phyloP scores from a whole-genome alignment of 2,329 filamentous ascomycete species.

The Aspergillus vadensis region DNA sequence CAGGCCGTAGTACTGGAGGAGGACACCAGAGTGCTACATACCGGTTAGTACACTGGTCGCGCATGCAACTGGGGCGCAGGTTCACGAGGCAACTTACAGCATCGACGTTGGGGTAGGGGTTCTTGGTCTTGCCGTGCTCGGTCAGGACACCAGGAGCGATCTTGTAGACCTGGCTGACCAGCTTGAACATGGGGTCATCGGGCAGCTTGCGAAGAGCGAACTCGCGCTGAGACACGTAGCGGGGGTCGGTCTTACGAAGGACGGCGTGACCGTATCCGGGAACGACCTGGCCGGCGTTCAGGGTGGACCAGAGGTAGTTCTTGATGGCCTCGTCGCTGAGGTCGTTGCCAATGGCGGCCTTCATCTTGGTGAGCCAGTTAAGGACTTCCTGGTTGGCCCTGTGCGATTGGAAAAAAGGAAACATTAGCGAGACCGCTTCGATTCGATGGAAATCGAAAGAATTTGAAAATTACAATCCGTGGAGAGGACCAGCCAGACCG shows the following conservation, averaged over 20 bases:
- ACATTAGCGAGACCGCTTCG: conserved; percentile 21
- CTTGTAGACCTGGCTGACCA: conserved; percentile 99
- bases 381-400: conserved; percentile 98
- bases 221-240: conserved; percentile 96
- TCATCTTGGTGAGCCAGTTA: conserved; percentile 99
- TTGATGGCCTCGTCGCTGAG: conserved; percentile 95
- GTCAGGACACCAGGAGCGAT: conserved; percentile 96
- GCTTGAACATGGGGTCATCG: conserved; percentile 99
- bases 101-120: conserved; percentile 98
- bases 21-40: conserved; percentile 83
- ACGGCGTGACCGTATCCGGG: conserved; percentile 98
- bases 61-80: not conserved
- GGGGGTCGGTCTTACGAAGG: conserved; percentile 98
- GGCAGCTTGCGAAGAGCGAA: conserved; percentile 93
- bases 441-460: no score
- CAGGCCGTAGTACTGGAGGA: conserved; percentile 98
- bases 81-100: conserved; percentile 54
- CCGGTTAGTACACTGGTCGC: conserved; percentile 17
- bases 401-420: conserved; percentile 1
- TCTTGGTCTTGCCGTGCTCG: conserved; percentile 99
- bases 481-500: conserved; percentile 95
- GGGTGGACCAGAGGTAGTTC: conserved; percentile 97
- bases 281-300: conserved; percentile 93
- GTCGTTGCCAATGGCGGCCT: conserved; percentile 89
- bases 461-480: conserved; percentile 67